Evolutionary conservation across 2,329 filamentous ascomycete species (phyloP), one percentile per base, ranked within the genome.

Genomic region (Fusarium algeriense): DNA sequence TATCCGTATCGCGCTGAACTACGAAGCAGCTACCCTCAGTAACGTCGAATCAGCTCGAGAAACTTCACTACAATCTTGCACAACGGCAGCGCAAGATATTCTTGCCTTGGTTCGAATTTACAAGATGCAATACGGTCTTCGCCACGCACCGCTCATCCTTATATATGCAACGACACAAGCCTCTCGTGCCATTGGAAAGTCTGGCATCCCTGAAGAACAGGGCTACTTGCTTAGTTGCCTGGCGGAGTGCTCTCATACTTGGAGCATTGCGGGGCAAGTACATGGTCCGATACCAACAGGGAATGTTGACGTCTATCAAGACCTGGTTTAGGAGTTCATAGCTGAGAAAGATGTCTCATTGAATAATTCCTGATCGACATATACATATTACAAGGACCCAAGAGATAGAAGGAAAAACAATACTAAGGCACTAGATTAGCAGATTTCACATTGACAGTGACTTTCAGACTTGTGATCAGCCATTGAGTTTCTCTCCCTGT

Each of bases 151-250:
- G n/a, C 58, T 60, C 5, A 45, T 60, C 32, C 35, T 60, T 4
- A 45, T 60, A 8, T 60, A 60, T 15, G 58, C 58, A 9, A 45
- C 58, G 2, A 60, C 57, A 45, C 40, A 60, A 34, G 58, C 40
- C 0, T 43, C 28, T 8, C 28, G 46, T 6, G 45, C 48, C 5
- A 57, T 60, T 4, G 26, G 38, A 11, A 57, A 28, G 11, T 58
- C 38, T 20, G 58, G 58, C 2, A 60, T 60, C 14, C 58, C 58
- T 10, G 58, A 60, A 13, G 58, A 60, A 30, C 50, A 60, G 11
- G 57, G 26, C 14, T 60, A 60, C 12, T n/a, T 60, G 12, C 19
- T 57, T 4, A 34, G 14, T 14, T 60, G 40, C 15, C 23, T 60
- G 3, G 26, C 52, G 11, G 58, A 60, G 34, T 57, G 58, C 15